Base-by-base conservation (phyloP, 805 yeast species). In the Yarrowia divulgata region DNA sequence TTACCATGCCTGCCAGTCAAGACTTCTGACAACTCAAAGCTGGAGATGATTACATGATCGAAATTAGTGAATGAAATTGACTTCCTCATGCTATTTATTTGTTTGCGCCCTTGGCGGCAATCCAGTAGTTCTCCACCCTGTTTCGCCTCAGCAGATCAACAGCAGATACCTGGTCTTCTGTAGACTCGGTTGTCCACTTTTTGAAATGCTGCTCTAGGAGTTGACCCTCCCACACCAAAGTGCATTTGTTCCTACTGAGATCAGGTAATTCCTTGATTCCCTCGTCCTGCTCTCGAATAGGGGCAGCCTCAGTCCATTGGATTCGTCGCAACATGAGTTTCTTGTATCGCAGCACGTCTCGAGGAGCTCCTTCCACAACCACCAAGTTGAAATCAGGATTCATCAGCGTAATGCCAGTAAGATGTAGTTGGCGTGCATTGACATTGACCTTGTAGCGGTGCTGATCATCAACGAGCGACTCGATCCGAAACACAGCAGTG, bases 371-470 rank as follows among this genome's bases (percentile, higher is more conserved):
- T 73, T 91, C 94, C 1, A 87, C 89, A 1, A 94, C 81, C 0
- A 94, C 83, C 49, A 93, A 74, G 48, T 85, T 85, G 71, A 86
- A 83, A 8, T 70, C 67, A 1, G 76, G 73, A 42, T 73, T 71
- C 52, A 76, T 67, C 4, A 82, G 68, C 4, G 78, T 72, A 34
- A 86, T 81, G 0, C 99, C 99, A 2, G 81, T 81, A 34, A 93
- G 77, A 1, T 81, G 84, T 60, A 87, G 76, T 75, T 94, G 94
- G 72, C 87, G 87, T 0, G 97, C 97, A 77, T 92, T 92, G 71
- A 85, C 85, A 74, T 91, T 93, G 8, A 93, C 84, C 74, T 93
- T 90, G 78, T 81, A 93, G 57, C 85, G 79, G 72, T 91, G 90
- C 71, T 88, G 87, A 0, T 90, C 89, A 76, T 88, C 88, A 1